Conservation (phyloP, 2,329 filamentous ascomycete genomes). For the Pseudogymnoascus sp. region DNA sequence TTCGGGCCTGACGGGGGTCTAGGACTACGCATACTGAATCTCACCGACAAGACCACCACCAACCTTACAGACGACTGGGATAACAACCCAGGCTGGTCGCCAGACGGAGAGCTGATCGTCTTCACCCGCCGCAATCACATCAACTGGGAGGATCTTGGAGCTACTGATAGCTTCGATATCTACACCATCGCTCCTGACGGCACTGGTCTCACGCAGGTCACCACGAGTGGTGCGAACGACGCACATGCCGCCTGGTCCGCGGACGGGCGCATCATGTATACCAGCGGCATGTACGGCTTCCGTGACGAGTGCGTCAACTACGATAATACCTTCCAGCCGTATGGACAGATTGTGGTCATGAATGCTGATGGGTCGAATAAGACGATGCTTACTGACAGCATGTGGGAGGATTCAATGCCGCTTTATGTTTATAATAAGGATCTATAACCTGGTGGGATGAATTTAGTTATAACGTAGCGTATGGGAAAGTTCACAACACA, state of each 20-base stretch:
- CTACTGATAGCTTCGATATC: conserved; percentile 27
- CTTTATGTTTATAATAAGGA: conserved; percentile 19
- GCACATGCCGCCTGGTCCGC: conserved; percentile 38
- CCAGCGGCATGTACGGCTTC: conserved; percentile 38
- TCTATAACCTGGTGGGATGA: too few relatives aligned
- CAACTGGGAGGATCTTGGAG: conserved; percentile 12
- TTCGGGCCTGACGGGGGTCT: conserved; percentile 24
- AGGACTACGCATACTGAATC: conserved; percentile 30
- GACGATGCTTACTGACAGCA: conserved; percentile 25
- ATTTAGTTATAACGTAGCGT: not conserved
- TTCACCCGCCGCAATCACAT: conserved; percentile 32
- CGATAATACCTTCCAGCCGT: conserved; percentile 39
- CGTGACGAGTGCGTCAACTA: conserved; percentile 35
- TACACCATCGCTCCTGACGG: conserved; percentile 37
- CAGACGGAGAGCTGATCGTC: conserved; percentile 33
- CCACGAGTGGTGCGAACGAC: conserved; percentile 33
- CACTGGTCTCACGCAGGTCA: conserved; percentile 30
- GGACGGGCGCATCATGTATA: conserved; percentile 36
- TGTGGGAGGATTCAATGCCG: conserved; percentile 32
- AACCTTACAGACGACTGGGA: conserved; percentile 33
- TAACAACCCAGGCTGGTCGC: conserved; percentile 34
- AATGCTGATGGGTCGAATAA: conserved; percentile 33
- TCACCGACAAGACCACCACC: conserved; percentile 22
- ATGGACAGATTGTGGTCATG: conserved; percentile 39
- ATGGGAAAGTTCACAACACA: not conserved